These are phyloP conservation scores for Colletotrichum eremochloae DNA, from an alignment of 2,329 filamentous ascomycete species.

Conservation along the genomic window DNA sequence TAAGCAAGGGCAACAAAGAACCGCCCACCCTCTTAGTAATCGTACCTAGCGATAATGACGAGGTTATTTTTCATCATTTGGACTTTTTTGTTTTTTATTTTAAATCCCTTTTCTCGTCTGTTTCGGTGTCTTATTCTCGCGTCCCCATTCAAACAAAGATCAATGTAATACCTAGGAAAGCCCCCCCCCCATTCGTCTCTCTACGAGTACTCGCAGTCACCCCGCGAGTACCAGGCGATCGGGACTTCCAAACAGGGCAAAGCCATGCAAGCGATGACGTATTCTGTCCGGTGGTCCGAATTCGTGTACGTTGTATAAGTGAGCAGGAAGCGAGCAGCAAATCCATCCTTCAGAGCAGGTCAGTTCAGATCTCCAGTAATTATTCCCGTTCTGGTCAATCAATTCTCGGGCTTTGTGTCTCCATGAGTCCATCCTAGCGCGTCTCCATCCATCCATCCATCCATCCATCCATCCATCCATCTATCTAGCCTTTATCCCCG, in stretches of 20 bases:
- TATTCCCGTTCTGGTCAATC: conserved; percentile 1
- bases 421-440: conserved; percentile 15
- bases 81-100: neutral
- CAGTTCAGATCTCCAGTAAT: neutral
- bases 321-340: neutral
- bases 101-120: too few relatives aligned
- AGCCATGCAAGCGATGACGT: conserved; percentile 24
- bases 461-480: conserved; percentile 1
- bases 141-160: neutral
- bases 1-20: neutral
- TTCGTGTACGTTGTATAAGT: neutral
- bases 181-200: conserved; percentile 1
- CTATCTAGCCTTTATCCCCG: conserved; percentile 5
- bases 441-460: neutral
- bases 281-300: conserved; percentile 19
- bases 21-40: neutral
- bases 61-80: neutral
- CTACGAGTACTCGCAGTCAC: neutral
- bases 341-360: neutral
- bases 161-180: neutral
- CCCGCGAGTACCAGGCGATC: neutral
- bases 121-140: neutral
- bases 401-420: neutral
- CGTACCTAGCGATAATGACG: conserved; percentile 7
- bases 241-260: conserved; percentile 27